A percentile compares a stretch with the other conserved stretches of the same genome.
These are phyloP conservation scores for Arthrobotrys musiformis DNA, from an alignment of 2,329 filamentous ascomycete species.

Conservation along the genomic window DNA sequence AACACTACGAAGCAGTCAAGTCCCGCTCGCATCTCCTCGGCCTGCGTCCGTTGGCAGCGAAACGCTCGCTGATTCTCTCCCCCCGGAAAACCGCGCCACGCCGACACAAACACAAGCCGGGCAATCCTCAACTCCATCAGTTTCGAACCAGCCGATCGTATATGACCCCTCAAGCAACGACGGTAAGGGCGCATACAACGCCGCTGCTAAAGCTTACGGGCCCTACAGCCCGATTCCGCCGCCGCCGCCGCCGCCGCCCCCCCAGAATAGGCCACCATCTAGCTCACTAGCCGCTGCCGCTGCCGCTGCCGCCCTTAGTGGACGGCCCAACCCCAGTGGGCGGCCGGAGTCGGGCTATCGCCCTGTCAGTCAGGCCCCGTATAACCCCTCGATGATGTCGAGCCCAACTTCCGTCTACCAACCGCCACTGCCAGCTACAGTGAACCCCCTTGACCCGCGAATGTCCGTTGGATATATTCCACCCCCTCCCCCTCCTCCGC, in stretches of 20 bases:
- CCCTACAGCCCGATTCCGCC: slow-evolving; percentile 66
- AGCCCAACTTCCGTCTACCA: slow-evolving; percentile 51
- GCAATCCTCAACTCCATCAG: slow-evolving; percentile 40
- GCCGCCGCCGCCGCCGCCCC: slow-evolving; percentile 28
- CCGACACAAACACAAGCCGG: slow-evolving; percentile 45
- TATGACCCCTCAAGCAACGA: slow-evolving; percentile 61
- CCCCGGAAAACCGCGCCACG: slow-evolving; percentile 59
- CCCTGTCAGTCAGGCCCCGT: slow-evolving; percentile 11
- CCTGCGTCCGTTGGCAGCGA: slow-evolving; percentile 61
- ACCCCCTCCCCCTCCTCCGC: slow-evolving; percentile 58
- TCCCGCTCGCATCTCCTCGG: background rate
- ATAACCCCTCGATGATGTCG: slow-evolving; percentile 45
- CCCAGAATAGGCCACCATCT: slow-evolving; percentile 28
- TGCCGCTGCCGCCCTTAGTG: slow-evolving; percentile 70
- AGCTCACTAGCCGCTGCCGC: slow-evolving; percentile 68
- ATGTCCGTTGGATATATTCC: slow-evolving; percentile 60
- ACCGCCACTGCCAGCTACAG: slow-evolving; percentile 59
- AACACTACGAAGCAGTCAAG: slow-evolving; percentile 33
- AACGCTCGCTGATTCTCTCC: slow-evolving; percentile 46
- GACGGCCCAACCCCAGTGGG: slow-evolving; percentile 59
- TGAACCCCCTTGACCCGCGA: slow-evolving; percentile 58
- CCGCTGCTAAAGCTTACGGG: slow-evolving; percentile 68
- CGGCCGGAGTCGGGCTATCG: slow-evolving; percentile 62
- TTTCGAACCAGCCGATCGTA: slow-evolving; percentile 59
- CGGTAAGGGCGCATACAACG: slow-evolving; percentile 50